A percentile compares a stretch with the other conserved stretches of the same genome.
Conservation (phyloP, 306 rosid genomes). For the Mucuna pruriens region DNA sequence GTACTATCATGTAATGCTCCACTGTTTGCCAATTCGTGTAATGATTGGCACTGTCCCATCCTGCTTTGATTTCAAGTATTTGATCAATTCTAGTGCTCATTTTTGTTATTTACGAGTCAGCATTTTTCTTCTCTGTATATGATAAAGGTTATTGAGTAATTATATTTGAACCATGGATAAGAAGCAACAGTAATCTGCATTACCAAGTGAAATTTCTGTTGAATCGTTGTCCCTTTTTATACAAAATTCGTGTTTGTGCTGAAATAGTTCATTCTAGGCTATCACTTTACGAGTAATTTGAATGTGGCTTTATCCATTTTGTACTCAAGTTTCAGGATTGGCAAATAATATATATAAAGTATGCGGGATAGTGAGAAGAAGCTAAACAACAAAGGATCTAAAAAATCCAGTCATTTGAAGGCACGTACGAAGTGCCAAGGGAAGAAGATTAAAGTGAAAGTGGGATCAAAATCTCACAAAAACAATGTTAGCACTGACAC, state of each 20-base stretch:
- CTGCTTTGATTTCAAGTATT: constrained; percentile 24
- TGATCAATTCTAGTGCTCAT: background rate
- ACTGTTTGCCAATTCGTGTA: background rate
- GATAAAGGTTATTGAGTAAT: background rate
- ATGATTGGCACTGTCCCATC: constrained; percentile 12
- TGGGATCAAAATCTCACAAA: constrained; percentile 46
- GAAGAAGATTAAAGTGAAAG: constrained; percentile 48
- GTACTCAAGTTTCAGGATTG: constrained; percentile 41
- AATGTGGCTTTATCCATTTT: constrained; percentile 14
- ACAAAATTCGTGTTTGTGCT: constrained; percentile 8
- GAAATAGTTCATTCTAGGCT: background rate
- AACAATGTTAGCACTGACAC: constrained; percentile 45
- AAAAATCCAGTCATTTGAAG: constrained; percentile 47
- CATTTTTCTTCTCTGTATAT: background rate
- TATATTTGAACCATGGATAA: background rate
- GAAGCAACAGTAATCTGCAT: constrained; percentile 4
- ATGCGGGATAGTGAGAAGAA: constrained; percentile 64
- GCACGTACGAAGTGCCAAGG: constrained; percentile 45
- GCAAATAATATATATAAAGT: constrained; percentile 42
- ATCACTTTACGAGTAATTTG: background rate
- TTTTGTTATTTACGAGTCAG: background rate
- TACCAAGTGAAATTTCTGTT: background rate
- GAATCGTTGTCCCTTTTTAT: background rate
- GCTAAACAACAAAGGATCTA: constrained; percentile 48
- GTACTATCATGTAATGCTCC: constrained; percentile 35